These are phyloP conservation scores for Plasmodium reichenowi DNA, from an alignment of 169 alveolate species.

Conservation along the genomic window DNA sequence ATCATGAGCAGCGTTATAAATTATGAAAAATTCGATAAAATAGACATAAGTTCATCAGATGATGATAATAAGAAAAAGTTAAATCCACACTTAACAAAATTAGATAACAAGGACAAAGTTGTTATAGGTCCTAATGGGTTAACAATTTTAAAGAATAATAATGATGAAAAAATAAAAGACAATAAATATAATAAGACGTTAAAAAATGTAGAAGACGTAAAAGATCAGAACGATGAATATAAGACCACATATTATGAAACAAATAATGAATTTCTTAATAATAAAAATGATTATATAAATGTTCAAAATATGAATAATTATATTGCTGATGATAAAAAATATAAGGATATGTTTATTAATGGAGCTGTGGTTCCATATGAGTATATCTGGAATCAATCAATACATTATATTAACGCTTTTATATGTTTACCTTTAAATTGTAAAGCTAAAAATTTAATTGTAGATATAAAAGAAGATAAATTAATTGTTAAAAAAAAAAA, in stretches of 20 bases:
- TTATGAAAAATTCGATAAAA: slow-evolving; percentile 55
- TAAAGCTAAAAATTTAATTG: slow-evolving; percentile 62
- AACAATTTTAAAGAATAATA: slow-evolving; percentile 39
- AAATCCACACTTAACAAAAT: slow-evolving; percentile 47
- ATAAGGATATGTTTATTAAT: slow-evolving; percentile 45
- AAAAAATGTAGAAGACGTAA: neutral
- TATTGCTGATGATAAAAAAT: neutral
- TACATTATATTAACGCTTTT: slow-evolving; percentile 35
- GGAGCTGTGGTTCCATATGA: slow-evolving; percentile 70
- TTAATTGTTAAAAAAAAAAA: slow-evolving; percentile 37
- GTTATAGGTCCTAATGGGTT: slow-evolving; percentile 56
- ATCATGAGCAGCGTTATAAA: slow-evolving; percentile 58
- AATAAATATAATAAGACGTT: slow-evolving; percentile 5
- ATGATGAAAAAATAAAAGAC: neutral
- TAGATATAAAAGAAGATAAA: slow-evolving; percentile 59
- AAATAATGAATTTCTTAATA: neutral
- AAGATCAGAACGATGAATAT: neutral
- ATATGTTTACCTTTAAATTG: slow-evolving; percentile 39
- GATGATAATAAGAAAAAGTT: slow-evolving; percentile 36
- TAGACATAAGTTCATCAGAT: slow-evolving; percentile 76
- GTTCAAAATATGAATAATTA: neutral
- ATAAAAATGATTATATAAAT: neutral
- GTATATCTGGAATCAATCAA: slow-evolving; percentile 67
- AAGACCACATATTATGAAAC: neutral
- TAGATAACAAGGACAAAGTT: slow-evolving; percentile 56